Conservation (phyloP, 306 rosid genomes). For the Sechiopsis laciniata region DNA sequence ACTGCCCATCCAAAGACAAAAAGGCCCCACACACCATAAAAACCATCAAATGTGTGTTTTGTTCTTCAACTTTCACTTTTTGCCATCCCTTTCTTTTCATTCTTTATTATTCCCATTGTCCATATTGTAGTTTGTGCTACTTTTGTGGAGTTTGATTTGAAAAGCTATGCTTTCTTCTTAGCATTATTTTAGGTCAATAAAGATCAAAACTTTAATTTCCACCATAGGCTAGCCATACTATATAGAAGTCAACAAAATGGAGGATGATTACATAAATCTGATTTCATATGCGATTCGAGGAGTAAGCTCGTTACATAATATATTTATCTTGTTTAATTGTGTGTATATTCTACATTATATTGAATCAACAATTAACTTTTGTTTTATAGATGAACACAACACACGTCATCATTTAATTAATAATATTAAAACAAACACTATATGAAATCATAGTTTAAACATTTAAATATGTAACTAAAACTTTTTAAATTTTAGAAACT, state of each 20-base stretch:
- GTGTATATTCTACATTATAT: background rate
- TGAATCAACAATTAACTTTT: background rate
- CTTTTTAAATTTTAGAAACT: no score
- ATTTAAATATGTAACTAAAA: no score
- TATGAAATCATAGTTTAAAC: no score
- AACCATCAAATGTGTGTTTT: conserved; percentile 3
- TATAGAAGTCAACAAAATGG: background rate
- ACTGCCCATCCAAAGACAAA: background rate
- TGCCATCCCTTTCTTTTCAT: conserved; percentile 3
- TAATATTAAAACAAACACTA: no score
- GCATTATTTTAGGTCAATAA: background rate
- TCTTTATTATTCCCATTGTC: conserved; percentile 5
- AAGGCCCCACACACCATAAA: background rate
- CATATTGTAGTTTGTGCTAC: background rate
- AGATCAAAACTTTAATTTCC: background rate
- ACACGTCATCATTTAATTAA: background rate
- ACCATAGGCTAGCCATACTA: background rate
- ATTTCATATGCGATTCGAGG: background rate
- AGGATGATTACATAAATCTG: background rate
- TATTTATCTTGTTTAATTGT: background rate
- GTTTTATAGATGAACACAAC: background rate
- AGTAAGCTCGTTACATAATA: no score
- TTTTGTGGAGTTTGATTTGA: conserved; percentile 16
- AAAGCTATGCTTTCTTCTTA: background rate
- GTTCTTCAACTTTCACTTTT: conserved; percentile 10